Evolutionary conservation across 768 basidiomycete species (phyloP).

Genomic region (Suillus spraguei): DNA sequence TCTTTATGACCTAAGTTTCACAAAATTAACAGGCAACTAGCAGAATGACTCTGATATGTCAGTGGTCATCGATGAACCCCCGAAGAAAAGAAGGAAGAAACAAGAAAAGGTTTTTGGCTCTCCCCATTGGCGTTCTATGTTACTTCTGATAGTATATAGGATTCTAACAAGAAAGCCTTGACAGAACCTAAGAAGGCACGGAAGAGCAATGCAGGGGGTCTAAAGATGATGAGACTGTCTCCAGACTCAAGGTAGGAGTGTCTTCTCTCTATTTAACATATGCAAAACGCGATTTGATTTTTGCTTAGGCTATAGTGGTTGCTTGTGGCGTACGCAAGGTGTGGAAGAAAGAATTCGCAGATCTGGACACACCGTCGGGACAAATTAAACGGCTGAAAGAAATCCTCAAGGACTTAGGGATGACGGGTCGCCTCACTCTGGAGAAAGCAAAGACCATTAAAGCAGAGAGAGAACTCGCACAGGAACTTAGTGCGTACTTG

Average conservation of each 20-base stretch:
- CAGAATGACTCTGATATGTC: constrained; percentile 65
- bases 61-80: constrained; percentile 57
- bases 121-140: neutral
- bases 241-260: constrained; percentile 63
- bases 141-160: constrained; percentile 15
- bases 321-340: constrained; percentile 79
- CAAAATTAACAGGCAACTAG: constrained; percentile 9
- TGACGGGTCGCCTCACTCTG: constrained; percentile 75
- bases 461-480: constrained; percentile 70
- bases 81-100: constrained; percentile 48
- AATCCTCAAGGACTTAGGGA: constrained; percentile 73
- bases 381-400: constrained; percentile 68
- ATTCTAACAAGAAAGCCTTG: constrained; percentile 25
- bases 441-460: constrained; percentile 82
- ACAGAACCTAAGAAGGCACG: constrained; percentile 33
- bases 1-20: neutral
- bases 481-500: constrained; percentile 68
- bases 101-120: constrained; percentile 37
- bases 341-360: constrained; percentile 76
- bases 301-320: constrained; percentile 57
- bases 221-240: constrained; percentile 76
- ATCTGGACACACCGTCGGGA: constrained; percentile 52
- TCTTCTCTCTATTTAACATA: neutral
- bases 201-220: constrained; percentile 31
- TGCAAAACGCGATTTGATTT: constrained; percentile 6